Conservation (phyloP, 1,139 yeast species). For the Yamadazyma spencermartinsiae region DNA sequence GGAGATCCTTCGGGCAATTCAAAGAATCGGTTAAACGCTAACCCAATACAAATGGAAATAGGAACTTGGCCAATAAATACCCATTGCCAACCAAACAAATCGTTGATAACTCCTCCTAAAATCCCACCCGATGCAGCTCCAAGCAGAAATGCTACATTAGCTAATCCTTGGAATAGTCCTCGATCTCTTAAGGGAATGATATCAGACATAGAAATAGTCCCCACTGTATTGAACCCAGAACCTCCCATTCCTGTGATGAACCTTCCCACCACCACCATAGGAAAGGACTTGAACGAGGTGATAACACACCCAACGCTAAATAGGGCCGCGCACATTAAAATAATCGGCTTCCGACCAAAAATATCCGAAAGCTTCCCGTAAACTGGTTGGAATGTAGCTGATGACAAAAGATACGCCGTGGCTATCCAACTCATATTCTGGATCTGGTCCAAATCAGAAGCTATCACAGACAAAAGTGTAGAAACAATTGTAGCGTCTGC, state of each 20-base stretch:
- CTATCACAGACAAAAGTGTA: conserved; percentile 42
- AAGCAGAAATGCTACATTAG: conserved; percentile 48
- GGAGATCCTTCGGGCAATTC: conserved; percentile 50
- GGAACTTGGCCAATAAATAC: conserved; percentile 61
- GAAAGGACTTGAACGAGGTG: conserved; percentile 40
- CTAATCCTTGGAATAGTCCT: conserved; percentile 54
- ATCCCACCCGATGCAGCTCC: conserved; percentile 61
- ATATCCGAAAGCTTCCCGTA: conserved; percentile 86
- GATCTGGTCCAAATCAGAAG: conserved; percentile 43
- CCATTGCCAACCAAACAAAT: conserved; percentile 77
- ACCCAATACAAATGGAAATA: conserved; percentile 52
- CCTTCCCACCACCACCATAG: conserved; percentile 57
- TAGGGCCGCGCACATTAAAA: conserved; percentile 35
- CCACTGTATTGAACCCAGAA: conserved; percentile 51
- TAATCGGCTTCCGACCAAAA: conserved; percentile 64
- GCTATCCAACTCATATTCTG: conserved; percentile 50
- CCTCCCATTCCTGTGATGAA: conserved; percentile 60
- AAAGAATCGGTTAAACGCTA: conserved; percentile 36
- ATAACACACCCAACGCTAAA: conserved; percentile 44
- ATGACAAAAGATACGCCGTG: conserved; percentile 41
- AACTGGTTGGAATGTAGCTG: conserved; percentile 61
- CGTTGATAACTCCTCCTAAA: conserved; percentile 68
- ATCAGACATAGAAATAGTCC: conserved; percentile 55
- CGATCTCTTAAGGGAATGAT: conserved; percentile 52
- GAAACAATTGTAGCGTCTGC: conserved; percentile 48